phyloP scores from a whole-genome alignment of 352 stramenopile genomes.

The Globisporangium alternatum region DNA sequence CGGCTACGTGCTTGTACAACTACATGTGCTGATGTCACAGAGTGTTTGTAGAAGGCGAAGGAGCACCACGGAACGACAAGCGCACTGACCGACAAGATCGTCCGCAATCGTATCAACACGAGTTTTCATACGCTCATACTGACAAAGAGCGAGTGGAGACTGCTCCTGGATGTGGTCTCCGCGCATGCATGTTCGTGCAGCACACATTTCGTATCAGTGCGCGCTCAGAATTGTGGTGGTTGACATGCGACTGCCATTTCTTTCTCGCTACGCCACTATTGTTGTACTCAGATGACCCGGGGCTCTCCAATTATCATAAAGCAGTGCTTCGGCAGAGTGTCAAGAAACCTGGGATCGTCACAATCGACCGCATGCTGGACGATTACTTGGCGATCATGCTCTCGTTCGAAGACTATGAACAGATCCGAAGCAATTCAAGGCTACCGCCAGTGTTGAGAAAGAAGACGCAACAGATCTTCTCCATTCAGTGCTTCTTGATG shows the following conservation, averaged over 20 bases:
- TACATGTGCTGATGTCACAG: not conserved
- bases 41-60: slow-evolving; percentile 5
- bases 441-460: not conserved
- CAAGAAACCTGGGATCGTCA: slow-evolving; percentile 24
- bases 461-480: slow-evolving; percentile 33
- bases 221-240: slow-evolving; percentile 15
- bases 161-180: slow-evolving; percentile 19
- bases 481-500: slow-evolving; percentile 40
- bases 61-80: not conserved
- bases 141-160: slow-evolving; percentile 15
- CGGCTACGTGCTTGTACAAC: too few species aligned
- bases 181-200: slow-evolving; percentile 20
- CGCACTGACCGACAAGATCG: slow-evolving; percentile 16
- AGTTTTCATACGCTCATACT: slow-evolving; percentile 19
- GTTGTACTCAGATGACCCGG: slow-evolving; percentile 12
- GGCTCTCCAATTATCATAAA: slow-evolving; percentile 24
- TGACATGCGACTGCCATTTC: slow-evolving; percentile 9
- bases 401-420: slow-evolving; percentile 41
- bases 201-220: not conserved
- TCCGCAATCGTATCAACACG: not conserved
- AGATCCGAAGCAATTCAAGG: slow-evolving; percentile 15
- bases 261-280: not conserved
- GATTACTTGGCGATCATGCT: slow-evolving; percentile 32
- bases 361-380: slow-evolving; percentile 36
- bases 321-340: slow-evolving; percentile 23